Conservation (phyloP, 768 basidiomycete genomes). For the Mycena crocata region DNA sequence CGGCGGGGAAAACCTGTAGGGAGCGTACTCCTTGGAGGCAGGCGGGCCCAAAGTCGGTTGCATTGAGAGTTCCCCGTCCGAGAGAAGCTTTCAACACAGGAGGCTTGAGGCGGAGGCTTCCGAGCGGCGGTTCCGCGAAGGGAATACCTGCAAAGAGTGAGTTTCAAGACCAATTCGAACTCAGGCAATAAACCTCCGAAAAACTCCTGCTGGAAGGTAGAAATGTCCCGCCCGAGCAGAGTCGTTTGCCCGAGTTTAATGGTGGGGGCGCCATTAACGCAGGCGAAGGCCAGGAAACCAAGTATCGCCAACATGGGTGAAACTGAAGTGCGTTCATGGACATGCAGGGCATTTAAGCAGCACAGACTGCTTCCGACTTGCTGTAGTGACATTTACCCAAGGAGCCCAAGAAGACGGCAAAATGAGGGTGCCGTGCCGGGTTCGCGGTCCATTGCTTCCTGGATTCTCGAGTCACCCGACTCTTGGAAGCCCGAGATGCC, state of each 20-base stretch:
- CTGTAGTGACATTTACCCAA: too few species aligned
- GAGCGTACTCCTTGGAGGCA: conserved; percentile 30
- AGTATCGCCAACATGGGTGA: background rate
- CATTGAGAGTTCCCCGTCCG: conserved; percentile 41
- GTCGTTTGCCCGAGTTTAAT: conserved; percentile 6
- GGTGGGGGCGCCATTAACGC: background rate
- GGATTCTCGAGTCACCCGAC: too few species aligned
- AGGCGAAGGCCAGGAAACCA: background rate
- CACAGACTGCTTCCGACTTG: too few species aligned
- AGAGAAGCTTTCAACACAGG: conserved; percentile 38
- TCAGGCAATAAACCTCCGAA: background rate
- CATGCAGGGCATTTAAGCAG: too few species aligned
- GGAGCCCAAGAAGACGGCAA: too few species aligned
- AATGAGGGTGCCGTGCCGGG: too few species aligned
- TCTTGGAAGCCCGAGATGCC: too few species aligned
- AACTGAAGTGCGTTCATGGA: too few species aligned
- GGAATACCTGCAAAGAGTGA: conserved; percentile 39
- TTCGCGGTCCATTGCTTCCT: too few species aligned
- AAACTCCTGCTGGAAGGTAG: background rate
- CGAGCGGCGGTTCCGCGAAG: conserved; percentile 46
- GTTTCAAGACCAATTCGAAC: background rate
- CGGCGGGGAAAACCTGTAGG: background rate
- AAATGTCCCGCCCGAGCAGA: conserved; percentile 2
- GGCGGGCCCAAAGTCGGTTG: conserved; percentile 41
- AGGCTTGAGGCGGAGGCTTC: conserved; percentile 42